A percentile compares a stretch with the other conserved stretches of the same genome.
phyloP scores from a whole-genome alignment of 306 rosid species.

The Fagus crenata region DNA sequence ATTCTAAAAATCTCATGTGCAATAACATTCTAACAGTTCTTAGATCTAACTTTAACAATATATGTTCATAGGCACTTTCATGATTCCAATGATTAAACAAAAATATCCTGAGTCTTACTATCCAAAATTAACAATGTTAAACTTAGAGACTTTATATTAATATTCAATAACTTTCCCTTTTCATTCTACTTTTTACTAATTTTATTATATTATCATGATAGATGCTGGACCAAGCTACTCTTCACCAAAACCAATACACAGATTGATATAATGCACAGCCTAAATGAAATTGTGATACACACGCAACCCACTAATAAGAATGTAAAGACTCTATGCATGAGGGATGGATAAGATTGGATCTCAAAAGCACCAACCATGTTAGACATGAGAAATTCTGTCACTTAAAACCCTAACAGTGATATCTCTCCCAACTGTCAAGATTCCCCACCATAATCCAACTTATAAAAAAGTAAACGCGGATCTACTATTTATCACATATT shows the following conservation, averaged over 20 bases:
- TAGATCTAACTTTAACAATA: neutral
- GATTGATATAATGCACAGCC: conserved; percentile 14
- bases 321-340: conserved; percentile 13
- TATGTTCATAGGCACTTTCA: conserved; percentile 7
- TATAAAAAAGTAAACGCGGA: conserved; percentile 14
- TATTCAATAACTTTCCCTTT: conserved; percentile 25
- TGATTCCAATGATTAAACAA: conserved; percentile 30
- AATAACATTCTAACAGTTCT: too few relatives aligned
- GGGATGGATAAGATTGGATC: conserved; percentile 40
- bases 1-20: too few relatives aligned
- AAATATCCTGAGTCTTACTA: conserved; percentile 15
- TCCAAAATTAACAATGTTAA: neutral
- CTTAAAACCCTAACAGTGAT: conserved; percentile 60
- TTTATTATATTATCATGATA: conserved; percentile 5
- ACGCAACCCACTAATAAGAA: conserved; percentile 20
- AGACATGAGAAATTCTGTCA: conserved; percentile 52
- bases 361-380: conserved; percentile 62
- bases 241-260: conserved; percentile 35
- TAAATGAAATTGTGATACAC: conserved; percentile 24
- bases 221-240: conserved; percentile 18
- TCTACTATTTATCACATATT: neutral
- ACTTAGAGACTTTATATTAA: conserved; percentile 1
- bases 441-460: conserved; percentile 30
- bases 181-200: conserved; percentile 15
- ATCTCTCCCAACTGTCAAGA: conserved; percentile 36